phyloP scores from a whole-genome alignment of 306 rosid species.

The Hippophae rhamnoides region DNA sequence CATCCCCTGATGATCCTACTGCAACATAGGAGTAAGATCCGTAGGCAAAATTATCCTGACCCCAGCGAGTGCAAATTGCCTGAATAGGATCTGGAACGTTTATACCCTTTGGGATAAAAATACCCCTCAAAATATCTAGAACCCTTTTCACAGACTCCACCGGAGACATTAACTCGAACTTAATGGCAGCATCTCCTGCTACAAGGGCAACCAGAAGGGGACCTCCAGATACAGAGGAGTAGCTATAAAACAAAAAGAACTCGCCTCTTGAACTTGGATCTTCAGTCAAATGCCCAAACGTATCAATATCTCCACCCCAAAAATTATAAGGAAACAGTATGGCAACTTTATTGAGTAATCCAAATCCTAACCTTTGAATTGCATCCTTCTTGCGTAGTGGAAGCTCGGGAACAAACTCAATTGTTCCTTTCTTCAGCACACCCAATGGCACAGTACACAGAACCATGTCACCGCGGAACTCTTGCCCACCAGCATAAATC shows the following conservation, averaged over 20 bases:
- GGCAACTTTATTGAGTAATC: constrained; percentile 75
- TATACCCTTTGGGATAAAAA: constrained; percentile 69
- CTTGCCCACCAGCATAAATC: constrained; percentile 53
- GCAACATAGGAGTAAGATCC: constrained; percentile 91
- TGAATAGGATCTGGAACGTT: constrained; percentile 73
- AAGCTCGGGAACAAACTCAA: constrained; percentile 72
- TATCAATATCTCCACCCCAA: constrained; percentile 89
- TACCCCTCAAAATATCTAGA: constrained; percentile 49
- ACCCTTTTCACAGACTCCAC: constrained; percentile 82
- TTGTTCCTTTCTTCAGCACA: constrained; percentile 62
- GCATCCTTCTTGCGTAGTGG: constrained; percentile 81
- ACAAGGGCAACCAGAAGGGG: constrained; percentile 83
- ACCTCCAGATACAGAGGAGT: constrained; percentile 85
- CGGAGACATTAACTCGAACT: constrained; percentile 84
- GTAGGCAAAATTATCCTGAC: constrained; percentile 54
- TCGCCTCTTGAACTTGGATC: constrained; percentile 84
- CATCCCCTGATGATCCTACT: constrained; percentile 81
- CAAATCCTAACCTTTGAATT: constrained; percentile 73
- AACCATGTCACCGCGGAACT: constrained; percentile 57
- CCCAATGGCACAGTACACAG: constrained; percentile 85
- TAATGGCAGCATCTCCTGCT: constrained; percentile 77
- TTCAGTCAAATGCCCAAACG: constrained; percentile 78
- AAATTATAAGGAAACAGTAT: constrained; percentile 74
- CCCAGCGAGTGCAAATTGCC: constrained; percentile 84
- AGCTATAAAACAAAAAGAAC: constrained; percentile 81